These are phyloP conservation scores for Helianthus tuberosus DNA, from an alignment of 129 eudicot genomes.

Conservation along the genomic window DNA sequence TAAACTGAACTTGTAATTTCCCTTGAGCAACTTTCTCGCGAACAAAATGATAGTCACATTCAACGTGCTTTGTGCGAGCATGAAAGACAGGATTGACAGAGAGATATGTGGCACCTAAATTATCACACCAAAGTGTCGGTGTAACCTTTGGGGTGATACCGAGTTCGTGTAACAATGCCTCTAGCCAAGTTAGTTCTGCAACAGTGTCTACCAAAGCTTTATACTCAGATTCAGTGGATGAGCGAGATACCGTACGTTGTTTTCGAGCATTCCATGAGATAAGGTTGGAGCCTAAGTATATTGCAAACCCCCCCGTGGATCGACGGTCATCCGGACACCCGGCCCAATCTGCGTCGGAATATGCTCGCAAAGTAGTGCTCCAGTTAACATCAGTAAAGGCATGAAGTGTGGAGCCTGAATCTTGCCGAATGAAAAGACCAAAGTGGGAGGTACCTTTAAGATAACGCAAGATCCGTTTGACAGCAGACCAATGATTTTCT, in stretches of 20 bases:
- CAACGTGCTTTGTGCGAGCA: not conserved
- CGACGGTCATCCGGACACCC: not conserved
- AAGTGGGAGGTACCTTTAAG: not conserved
- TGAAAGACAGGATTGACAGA: not conserved
- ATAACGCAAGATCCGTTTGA: not conserved
- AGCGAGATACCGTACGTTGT: not conserved
- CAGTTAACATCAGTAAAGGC: not conserved
- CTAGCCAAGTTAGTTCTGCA: not conserved
- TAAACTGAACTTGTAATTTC: not conserved
- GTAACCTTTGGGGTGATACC: not conserved
- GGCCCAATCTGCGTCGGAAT: slow-evolving; percentile 76
- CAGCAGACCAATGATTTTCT: not conserved
- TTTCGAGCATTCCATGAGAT: not conserved
- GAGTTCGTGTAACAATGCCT: not conserved
- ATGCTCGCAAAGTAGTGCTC: not conserved
- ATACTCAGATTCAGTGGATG: not conserved
- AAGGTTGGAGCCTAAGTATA: not conserved
- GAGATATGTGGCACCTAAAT: not conserved
- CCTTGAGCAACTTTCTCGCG: not conserved
- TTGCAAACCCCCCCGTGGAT: slow-evolving; percentile 65
- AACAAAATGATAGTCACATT: too few relatives aligned
- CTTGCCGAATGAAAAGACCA: not conserved
- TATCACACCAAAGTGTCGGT: not conserved
- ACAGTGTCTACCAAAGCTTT: not conserved
- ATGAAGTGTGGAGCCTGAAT: not conserved